A percentile compares a stretch with the other conserved stretches of the same genome.
phyloP scores from a whole-genome alignment of 1,139 yeast species.

The Protomyces gravidus region DNA sequence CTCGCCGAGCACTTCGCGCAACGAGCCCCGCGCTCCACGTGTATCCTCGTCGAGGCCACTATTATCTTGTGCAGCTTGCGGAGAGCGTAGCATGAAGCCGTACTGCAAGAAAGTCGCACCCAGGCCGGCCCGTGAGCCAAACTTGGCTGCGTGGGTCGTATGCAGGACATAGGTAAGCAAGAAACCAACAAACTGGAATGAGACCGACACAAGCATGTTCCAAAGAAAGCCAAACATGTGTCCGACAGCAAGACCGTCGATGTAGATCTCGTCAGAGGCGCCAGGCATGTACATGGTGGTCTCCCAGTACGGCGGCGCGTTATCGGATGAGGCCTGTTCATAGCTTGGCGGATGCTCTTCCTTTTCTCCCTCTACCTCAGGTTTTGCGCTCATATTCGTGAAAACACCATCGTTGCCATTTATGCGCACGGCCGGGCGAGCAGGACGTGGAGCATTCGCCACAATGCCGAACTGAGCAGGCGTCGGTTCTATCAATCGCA shows the following conservation, averaged over 20 bases:
- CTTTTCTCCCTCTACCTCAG: constrained; percentile 45
- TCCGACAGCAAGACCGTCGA: constrained; percentile 97
- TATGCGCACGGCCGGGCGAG: neutral
- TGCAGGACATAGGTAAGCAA: constrained; percentile 82
- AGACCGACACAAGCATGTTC: constrained; percentile 76
- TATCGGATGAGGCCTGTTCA: constrained; percentile 92
- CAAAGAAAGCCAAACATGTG: constrained; percentile 78
- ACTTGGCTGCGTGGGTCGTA: constrained; percentile 95
- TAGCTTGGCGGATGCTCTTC: constrained; percentile 69
- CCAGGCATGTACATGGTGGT: constrained; percentile 79
- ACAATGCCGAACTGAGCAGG: constrained; percentile 25
- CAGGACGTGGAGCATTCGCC: neutral
- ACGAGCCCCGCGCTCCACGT: constrained; percentile 43
- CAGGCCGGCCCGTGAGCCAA: constrained; percentile 89
- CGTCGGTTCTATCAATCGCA: constrained; percentile 6
- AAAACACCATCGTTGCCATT: constrained; percentile 75
- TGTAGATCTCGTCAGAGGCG: constrained; percentile 79
- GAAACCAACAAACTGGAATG: constrained; percentile 92
- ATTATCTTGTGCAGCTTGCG: constrained; percentile 39
- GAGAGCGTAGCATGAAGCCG: constrained; percentile 69
- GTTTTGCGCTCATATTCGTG: constrained; percentile 83
- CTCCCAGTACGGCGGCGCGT: constrained; percentile 97
- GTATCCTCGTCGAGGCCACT: constrained; percentile 43
- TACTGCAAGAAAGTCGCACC: constrained; percentile 78
- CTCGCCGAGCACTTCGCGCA: constrained; percentile 40